Conservation (phyloP, 2,329 filamentous ascomycete species). For the Sclerotinia nivalis region DNA sequence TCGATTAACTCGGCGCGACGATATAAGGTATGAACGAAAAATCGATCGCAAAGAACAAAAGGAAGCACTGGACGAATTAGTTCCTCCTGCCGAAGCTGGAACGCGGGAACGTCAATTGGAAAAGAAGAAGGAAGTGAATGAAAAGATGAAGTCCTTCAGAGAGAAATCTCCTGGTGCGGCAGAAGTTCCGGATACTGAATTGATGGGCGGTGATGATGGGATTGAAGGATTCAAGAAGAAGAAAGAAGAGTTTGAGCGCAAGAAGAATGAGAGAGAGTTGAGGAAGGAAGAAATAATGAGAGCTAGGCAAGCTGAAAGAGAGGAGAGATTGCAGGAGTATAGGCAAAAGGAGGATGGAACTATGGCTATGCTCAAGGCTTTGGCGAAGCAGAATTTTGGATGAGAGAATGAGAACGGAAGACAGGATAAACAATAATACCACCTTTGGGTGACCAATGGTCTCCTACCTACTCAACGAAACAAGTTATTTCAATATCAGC, state of each 20-base stretch:
- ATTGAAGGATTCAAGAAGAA: slow-evolving; percentile 68
- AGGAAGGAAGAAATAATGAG: slow-evolving; percentile 77
- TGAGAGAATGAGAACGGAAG: slow-evolving; percentile 24
- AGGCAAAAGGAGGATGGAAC: slow-evolving; percentile 79
- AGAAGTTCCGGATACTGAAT: slow-evolving; percentile 69
- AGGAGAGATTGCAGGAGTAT: slow-evolving; percentile 70
- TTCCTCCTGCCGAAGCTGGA: slow-evolving; percentile 79
- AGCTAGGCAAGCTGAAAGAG: slow-evolving; percentile 75
- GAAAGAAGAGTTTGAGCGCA: slow-evolving; percentile 64
- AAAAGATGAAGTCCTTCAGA: slow-evolving; percentile 72
- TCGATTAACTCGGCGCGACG: slow-evolving; percentile 47
- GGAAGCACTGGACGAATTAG: slow-evolving; percentile 75
- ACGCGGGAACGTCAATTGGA: slow-evolving; percentile 82
- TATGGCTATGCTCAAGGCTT: slow-evolving; percentile 74
- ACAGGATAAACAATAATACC: neutral
- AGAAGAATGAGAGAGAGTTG: slow-evolving; percentile 83
- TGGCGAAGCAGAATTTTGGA: slow-evolving; percentile 80
- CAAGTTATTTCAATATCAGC: neutral
- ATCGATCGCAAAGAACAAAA: slow-evolving; percentile 67
- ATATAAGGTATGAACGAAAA: slow-evolving; percentile 62
- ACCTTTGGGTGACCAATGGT: neutral
- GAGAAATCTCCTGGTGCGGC: slow-evolving; percentile 64
- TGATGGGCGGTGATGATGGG: slow-evolving; percentile 71
- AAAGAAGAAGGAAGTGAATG: slow-evolving; percentile 73
- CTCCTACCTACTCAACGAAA: too few species aligned